Evolutionary conservation across 2,329 filamentous ascomycete genomes (phyloP).

Genomic region (Eurotiales sp.): DNA sequence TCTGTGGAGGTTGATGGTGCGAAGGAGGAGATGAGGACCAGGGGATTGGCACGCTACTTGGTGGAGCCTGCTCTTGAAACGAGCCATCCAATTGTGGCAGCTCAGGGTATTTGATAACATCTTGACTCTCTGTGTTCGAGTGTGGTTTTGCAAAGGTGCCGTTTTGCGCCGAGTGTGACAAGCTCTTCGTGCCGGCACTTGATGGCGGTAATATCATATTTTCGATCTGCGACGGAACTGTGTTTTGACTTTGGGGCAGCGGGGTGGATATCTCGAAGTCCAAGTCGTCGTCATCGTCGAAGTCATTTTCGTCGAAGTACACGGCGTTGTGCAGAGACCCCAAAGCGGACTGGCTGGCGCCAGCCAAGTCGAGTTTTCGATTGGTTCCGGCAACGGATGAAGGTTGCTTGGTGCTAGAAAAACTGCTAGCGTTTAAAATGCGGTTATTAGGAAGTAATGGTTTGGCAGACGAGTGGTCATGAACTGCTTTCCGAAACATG

Average conservation of each 20-base stretch:
- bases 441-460: slow-evolving; percentile 29
- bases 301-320: slow-evolving; percentile 74
- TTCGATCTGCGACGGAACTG: neutral
- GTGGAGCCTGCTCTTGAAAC: slow-evolving; percentile 22
- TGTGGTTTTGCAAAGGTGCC: neutral
- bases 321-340: slow-evolving; percentile 48
- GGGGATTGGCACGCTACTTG: slow-evolving; percentile 58
- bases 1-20: slow-evolving; percentile 35
- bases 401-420: slow-evolving; percentile 19
- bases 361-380: slow-evolving; percentile 36
- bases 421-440: slow-evolving; percentile 22
- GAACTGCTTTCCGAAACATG: slow-evolving; percentile 42
- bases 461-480: slow-evolving; percentile 34
- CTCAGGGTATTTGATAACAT: slow-evolving; percentile 34
- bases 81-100: slow-evolving; percentile 27
- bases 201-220: neutral
- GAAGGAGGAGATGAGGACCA: slow-evolving; percentile 64
- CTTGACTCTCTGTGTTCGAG: neutral
- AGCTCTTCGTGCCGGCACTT: neutral
- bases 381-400: slow-evolving; percentile 30
- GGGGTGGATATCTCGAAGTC: slow-evolving; percentile 45
- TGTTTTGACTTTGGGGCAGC: slow-evolving; percentile 21
- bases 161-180: neutral
- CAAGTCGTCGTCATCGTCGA: slow-evolving; percentile 77
- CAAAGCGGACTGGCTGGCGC: slow-evolving; percentile 29